Percentiles rank a stretch among this genome's conserved stretches.
Conservation (phyloP, 192 early-diverging fungal genomes). For the Coemansia sp. region DNA sequence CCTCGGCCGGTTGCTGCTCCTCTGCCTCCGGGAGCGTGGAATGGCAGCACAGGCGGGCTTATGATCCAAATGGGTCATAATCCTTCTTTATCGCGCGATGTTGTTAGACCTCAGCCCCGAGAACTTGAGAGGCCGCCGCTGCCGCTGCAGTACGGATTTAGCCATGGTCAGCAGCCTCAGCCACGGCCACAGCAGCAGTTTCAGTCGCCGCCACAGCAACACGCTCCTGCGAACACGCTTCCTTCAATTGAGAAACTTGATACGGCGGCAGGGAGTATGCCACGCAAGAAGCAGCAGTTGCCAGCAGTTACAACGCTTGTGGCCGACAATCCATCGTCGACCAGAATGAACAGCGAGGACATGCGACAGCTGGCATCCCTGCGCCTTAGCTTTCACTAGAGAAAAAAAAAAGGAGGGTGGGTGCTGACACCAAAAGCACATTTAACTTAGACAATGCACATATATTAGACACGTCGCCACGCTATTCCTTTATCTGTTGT, state of each 20-base stretch:
- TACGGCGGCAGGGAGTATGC: neutral
- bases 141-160: neutral
- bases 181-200: conserved; percentile 7
- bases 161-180: conserved; percentile 1
- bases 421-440: neutral
- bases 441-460: conserved; percentile 7
- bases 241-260: conserved; percentile 38
- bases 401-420: conserved; percentile 5
- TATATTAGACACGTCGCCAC: neutral
- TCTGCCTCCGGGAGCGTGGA: conserved; percentile 11
- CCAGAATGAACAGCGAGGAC: conserved; percentile 52
- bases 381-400: conserved; percentile 40
- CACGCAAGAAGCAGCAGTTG: neutral
- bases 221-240: conserved; percentile 10
- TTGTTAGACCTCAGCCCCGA: neutral
- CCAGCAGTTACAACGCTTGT: neutral
- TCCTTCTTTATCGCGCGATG: neutral
- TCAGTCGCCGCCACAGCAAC: conserved; percentile 4
- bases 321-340: neutral
- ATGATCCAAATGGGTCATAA: conserved; percentile 12
- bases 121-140: neutral
- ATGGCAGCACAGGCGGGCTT: conserved; percentile 5
- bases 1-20: neutral
- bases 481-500: neutral
- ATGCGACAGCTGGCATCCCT: conserved; percentile 48